Evolutionary conservation across 2,329 filamentous ascomycete species (phyloP).

Genomic region (Tolypocladium ophioglossoides): DNA sequence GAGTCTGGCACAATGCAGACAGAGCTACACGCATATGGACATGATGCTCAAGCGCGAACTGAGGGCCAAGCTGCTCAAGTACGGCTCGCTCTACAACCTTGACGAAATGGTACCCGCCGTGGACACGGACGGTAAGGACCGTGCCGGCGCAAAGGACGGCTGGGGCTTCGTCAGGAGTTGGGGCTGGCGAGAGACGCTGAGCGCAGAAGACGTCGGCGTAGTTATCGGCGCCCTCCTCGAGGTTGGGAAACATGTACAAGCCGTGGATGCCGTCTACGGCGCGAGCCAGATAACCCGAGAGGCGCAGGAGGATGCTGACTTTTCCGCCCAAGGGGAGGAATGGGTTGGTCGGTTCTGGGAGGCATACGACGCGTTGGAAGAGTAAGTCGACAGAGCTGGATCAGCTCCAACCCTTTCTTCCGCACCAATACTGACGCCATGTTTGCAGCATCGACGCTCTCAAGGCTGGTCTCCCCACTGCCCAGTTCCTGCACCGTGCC

Average conservation of each 20-base stretch:
- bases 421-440: slow-evolving; percentile 1
- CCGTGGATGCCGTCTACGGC: slow-evolving; percentile 17
- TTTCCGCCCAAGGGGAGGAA: slow-evolving; percentile 46
- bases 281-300: slow-evolving; percentile 25
- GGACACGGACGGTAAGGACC: slow-evolving; percentile 58
- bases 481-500: slow-evolving; percentile 81
- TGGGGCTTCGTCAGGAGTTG: slow-evolving; percentile 97
- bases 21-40: slow-evolving; percentile 97
- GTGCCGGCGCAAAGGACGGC: slow-evolving; percentile 69
- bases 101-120: slow-evolving; percentile 83
- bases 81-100: slow-evolving; percentile 85
- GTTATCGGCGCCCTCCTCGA: slow-evolving; percentile 87
- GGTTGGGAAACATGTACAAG: slow-evolving; percentile 55
- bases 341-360: slow-evolving; percentile 61
- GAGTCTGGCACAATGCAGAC: slow-evolving; percentile 83
- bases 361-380: slow-evolving; percentile 60
- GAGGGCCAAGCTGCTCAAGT: slow-evolving; percentile 76
- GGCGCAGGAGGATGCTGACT: slow-evolving; percentile 36
- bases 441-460: slow-evolving; percentile 58
- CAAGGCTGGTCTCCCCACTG: slow-evolving; percentile 66
- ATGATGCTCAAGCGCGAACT: slow-evolving; percentile 88
- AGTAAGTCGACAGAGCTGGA: slow-evolving; percentile 33
- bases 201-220: slow-evolving; percentile 88
- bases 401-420: background rate
- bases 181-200: slow-evolving; percentile 94